phyloP scores from a whole-genome alignment of 2,329 filamentous ascomycete genomes.

The Coleophoma cylindrospora region DNA sequence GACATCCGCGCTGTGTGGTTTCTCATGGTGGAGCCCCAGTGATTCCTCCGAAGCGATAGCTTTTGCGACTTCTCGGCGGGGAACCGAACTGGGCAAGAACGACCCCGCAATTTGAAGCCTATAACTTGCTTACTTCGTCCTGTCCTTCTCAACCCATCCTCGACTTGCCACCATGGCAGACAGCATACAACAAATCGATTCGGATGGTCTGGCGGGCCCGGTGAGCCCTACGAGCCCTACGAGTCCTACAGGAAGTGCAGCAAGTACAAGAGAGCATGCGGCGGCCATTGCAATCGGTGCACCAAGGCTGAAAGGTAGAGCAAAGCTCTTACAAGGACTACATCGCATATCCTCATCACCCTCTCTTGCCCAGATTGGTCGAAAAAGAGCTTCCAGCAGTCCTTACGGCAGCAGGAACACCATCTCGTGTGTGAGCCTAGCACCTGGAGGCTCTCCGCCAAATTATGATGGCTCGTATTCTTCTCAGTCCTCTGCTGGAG shows the following conservation, averaged over 20 bases:
- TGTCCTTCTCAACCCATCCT: too few species aligned
- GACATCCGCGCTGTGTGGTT: too few species aligned
- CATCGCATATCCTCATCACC: conserved; percentile 29
- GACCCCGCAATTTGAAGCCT: too few species aligned
- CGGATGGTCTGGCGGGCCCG: too few species aligned
- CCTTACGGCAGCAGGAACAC: conserved; percentile 23
- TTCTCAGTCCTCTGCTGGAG: conserved; percentile 14
- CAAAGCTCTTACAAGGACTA: conserved; percentile 23
- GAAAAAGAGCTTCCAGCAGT: conserved; percentile 23
- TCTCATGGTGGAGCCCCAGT: too few species aligned
- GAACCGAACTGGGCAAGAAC: too few species aligned
- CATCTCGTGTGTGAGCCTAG: conserved; percentile 25
- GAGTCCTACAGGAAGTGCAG: too few species aligned
- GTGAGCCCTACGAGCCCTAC: too few species aligned
- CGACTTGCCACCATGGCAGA: conserved; percentile 8
- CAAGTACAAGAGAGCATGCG: conserved; percentile 11
- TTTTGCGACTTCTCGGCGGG: too few species aligned
- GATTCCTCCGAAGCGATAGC: too few species aligned
- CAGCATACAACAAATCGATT: conserved; percentile 4
- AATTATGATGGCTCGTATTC: conserved; percentile 20
- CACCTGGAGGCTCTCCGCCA: conserved; percentile 17
- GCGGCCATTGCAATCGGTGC: conserved; percentile 20
- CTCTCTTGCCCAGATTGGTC: conserved; percentile 22
- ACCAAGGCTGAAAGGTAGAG: conserved; percentile 23
- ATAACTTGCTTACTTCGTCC: too few species aligned